These are phyloP conservation scores for Neurospora cerealis DNA, from an alignment of 495 filamentous ascomycete genomes.

Conservation along the genomic window DNA sequence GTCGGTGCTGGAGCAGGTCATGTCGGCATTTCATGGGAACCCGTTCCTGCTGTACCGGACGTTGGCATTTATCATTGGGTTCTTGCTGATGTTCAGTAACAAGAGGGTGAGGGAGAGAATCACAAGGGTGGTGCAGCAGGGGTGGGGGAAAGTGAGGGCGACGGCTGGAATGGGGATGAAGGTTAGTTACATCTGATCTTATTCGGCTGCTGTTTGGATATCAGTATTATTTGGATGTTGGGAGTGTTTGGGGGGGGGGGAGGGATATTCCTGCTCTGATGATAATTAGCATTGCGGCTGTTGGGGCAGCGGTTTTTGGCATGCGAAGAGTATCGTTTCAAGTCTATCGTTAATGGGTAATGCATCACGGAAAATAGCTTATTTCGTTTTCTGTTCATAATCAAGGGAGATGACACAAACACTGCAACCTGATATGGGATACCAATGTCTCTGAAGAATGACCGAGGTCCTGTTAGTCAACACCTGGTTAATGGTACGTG, in stretches of 20 bases:
- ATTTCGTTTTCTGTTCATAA: not conserved
- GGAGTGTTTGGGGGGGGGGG: not conserved
- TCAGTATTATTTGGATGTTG: not conserved
- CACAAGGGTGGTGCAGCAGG: constrained; percentile 50
- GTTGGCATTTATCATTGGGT: constrained; percentile 70
- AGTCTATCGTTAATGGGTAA: not conserved
- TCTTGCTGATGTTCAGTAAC: constrained; percentile 67
- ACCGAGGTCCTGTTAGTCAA: not conserved
- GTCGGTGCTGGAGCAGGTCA: constrained; percentile 52
- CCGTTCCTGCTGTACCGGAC: constrained; percentile 65
- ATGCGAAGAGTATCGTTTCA: not conserved
- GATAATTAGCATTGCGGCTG: not conserved
- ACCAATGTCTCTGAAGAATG: not conserved
- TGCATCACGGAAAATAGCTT: not conserved
- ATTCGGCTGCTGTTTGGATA: not conserved
- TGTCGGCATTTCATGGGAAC: constrained; percentile 54
- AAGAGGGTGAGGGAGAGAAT: constrained; percentile 67
- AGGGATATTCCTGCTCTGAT: not conserved
- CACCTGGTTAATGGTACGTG: not conserved
- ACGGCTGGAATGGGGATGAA: constrained; percentile 97
- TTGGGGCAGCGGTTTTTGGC: not conserved
- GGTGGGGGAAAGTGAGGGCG: constrained; percentile 74
- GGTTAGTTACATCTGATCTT: constrained; percentile 70
- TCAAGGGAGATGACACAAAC: not conserved
- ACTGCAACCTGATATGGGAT: not conserved